These are phyloP conservation scores for Apiotrichum gracile DNA, from an alignment of 1,284 basidiomycete species.

Conservation along the genomic window DNA sequence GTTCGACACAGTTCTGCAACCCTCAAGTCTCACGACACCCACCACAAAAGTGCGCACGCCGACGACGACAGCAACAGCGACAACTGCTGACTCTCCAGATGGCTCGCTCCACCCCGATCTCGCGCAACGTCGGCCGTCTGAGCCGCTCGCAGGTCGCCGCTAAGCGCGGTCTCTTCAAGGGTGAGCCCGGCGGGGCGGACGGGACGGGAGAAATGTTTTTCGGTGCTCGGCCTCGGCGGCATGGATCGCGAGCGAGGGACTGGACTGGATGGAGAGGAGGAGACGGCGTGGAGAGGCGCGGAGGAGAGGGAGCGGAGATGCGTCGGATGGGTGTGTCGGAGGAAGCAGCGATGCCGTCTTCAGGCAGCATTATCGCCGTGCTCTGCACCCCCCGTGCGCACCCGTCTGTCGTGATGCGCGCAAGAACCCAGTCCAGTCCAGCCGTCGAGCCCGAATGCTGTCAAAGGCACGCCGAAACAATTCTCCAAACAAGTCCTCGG, in stretches of 20 bases:
- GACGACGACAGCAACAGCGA: constrained; percentile 2
- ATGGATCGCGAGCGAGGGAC: neutral
- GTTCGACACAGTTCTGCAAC: constrained; percentile 4
- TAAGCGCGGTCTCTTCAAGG: constrained; percentile 64
- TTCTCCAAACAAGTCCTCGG: neutral
- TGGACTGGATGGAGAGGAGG: neutral
- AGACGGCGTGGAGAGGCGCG: neutral
- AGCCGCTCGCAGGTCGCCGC: constrained; percentile 74
- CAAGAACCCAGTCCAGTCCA: neutral
- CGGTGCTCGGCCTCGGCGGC: neutral
- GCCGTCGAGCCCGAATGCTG: neutral
- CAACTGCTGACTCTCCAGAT: constrained; percentile 54
- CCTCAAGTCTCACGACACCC: constrained; percentile 16
- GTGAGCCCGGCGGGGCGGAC: constrained; percentile 26
- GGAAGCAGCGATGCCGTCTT: too few relatives aligned
- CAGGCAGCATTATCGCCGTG: too few relatives aligned
- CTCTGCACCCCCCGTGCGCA: neutral
- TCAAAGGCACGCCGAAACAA: neutral
- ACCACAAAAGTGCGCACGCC: constrained; percentile 11
- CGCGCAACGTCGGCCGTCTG: constrained; percentile 74
- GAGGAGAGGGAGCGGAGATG: too few relatives aligned
- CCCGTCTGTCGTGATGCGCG: neutral
- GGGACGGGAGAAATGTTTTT: neutral
- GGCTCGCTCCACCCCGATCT: constrained; percentile 86
- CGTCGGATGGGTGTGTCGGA: too few relatives aligned